Conservation (phyloP, 768 basidiomycete genomes). For the Lentinula guzmanii region DNA sequence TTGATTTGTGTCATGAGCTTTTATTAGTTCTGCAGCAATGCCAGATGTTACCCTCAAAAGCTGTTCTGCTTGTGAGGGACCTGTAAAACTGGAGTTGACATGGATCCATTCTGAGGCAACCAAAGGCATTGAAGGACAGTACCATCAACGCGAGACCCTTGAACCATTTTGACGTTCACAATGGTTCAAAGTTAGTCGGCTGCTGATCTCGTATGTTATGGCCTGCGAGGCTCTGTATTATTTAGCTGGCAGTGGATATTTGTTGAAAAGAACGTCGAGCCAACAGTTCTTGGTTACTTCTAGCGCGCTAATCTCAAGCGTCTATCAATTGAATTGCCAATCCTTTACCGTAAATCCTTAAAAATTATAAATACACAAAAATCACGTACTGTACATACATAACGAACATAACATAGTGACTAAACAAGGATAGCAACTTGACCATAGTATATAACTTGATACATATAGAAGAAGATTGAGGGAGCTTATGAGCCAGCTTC, state of each 20-base stretch:
- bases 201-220: too few species aligned
- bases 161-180: conserved; percentile 11
- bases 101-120: background rate
- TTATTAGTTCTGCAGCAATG: conserved; percentile 91
- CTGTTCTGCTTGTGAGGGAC: conserved; percentile 85
- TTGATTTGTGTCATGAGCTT: conserved; percentile 72
- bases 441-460: background rate
- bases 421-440: conserved; percentile 1
- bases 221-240: too few species aligned
- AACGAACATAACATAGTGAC: conserved; percentile 3
- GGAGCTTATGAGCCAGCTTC: background rate
- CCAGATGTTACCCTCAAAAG: conserved; percentile 89
- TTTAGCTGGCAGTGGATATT: too few species aligned
- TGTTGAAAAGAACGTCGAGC: too few species aligned
- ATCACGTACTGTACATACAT: background rate
- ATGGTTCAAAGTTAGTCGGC: background rate
- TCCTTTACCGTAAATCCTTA: too few species aligned
- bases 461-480: too few species aligned
- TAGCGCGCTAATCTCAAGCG: too few species aligned
- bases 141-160: conserved; percentile 16
- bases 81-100: conserved; percentile 24
- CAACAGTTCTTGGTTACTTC: too few species aligned
- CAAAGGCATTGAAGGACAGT: background rate
- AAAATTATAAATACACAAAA: background rate
- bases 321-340: too few species aligned